A percentile compares a stretch with the other conserved stretches of the same genome.
phyloP scores from a whole-genome alignment of 192 early-diverging fungal genomes.

The Coemansia sp. region DNA sequence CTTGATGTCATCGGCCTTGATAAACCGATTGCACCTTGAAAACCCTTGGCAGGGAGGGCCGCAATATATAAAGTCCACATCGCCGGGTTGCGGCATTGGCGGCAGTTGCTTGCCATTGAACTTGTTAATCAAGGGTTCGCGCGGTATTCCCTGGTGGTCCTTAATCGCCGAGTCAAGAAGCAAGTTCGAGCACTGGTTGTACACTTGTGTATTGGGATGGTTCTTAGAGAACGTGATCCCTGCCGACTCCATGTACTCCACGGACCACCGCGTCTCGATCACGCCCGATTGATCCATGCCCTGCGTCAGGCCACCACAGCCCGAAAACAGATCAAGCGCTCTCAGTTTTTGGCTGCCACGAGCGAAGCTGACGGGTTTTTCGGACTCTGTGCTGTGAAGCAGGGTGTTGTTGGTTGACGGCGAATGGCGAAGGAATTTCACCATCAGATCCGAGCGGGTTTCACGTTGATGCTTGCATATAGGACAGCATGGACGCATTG shows the following conservation, averaged over 20 bases:
- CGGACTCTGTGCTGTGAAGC: neutral
- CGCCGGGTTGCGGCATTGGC: slow-evolving; percentile 62
- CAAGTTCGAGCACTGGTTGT: slow-evolving; percentile 64
- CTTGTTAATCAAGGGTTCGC: slow-evolving; percentile 40
- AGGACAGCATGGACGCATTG: slow-evolving; percentile 21
- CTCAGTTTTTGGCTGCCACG: slow-evolving; percentile 43
- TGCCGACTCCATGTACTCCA: slow-evolving; percentile 63
- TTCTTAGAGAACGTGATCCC: slow-evolving; percentile 63
- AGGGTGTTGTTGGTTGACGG: neutral
- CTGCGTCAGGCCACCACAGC: slow-evolving; percentile 67
- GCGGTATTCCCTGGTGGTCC: slow-evolving; percentile 38
- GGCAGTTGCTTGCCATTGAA: slow-evolving; percentile 40
- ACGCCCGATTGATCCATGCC: slow-evolving; percentile 61
- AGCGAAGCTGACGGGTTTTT: slow-evolving; percentile 19
- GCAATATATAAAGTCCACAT: slow-evolving; percentile 72
- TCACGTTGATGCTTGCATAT: slow-evolving; percentile 41
- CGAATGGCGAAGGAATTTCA: slow-evolving; percentile 17
- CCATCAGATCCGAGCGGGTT: slow-evolving; percentile 9
- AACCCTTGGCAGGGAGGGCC: slow-evolving; percentile 77
- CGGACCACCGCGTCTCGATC: slow-evolving; percentile 63
- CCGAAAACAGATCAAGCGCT: slow-evolving; percentile 69
- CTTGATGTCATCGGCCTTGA: slow-evolving; percentile 66
- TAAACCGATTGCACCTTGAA: slow-evolving; percentile 60
- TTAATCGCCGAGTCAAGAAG: slow-evolving; percentile 65
- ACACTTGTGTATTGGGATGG: slow-evolving; percentile 60